Conservation (phyloP, 2,329 filamentous ascomycete genomes). For the Zalaria sp. region DNA sequence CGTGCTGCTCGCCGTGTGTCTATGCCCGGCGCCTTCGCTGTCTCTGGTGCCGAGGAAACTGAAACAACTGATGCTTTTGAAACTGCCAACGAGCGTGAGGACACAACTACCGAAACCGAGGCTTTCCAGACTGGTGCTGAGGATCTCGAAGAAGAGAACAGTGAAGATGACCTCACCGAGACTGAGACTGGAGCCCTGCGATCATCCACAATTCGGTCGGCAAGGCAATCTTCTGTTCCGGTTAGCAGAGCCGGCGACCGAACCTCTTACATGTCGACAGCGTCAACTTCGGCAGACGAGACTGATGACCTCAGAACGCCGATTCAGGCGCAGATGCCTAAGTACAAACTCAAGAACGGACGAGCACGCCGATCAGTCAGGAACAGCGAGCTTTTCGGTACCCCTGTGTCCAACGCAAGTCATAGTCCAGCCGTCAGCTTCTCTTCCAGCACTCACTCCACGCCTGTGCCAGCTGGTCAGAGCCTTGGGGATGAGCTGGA, state of each 20-base stretch:
- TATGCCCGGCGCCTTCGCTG: conserved; percentile 5
- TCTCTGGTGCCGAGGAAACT: conserved; percentile 33
- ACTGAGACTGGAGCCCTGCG: conserved; percentile 46
- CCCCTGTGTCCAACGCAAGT: conserved; percentile 30
- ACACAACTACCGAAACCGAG: conserved; percentile 66
- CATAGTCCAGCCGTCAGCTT: conserved; percentile 31
- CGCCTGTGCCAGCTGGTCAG: conserved; percentile 43
- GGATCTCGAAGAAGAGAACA: conserved; percentile 52
- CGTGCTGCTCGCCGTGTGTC: conserved; percentile 10
- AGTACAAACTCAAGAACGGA: conserved; percentile 58
- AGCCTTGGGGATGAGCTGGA: conserved; percentile 86
- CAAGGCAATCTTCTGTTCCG: conserved; percentile 26
- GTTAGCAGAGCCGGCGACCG: conserved; percentile 40
- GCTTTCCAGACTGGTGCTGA: conserved; percentile 92
- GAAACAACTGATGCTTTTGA: conserved; percentile 45
- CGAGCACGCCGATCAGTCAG: conserved; percentile 4
- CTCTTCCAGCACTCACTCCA: conserved; percentile 28
- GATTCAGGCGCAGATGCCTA: conserved; percentile 47
- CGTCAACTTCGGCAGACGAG: conserved; percentile 68
- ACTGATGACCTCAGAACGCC: conserved; percentile 52
- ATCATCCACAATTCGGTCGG: conserved; percentile 7
- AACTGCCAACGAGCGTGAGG: conserved; percentile 61
- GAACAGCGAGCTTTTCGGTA: conserved; percentile 1
- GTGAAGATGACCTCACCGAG: conserved; percentile 65
- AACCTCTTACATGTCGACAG: conserved; percentile 69